A percentile compares a stretch with the other conserved stretches of the same genome.
These are phyloP conservation scores for Sphenostylis stenocarpa DNA, from an alignment of 306 rosid genomes.

Conservation along the genomic window DNA sequence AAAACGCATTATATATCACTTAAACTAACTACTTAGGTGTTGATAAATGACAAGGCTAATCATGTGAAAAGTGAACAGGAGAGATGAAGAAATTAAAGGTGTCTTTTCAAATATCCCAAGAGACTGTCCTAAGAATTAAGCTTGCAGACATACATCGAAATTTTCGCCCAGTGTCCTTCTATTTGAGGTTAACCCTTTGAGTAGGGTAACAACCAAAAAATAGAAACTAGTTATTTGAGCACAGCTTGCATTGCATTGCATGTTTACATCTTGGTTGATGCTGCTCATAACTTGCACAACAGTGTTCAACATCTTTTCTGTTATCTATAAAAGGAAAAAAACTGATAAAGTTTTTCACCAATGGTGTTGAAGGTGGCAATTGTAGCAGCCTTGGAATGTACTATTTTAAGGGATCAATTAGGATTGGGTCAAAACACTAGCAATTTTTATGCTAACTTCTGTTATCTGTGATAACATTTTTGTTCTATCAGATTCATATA, in stretches of 20 bases:
- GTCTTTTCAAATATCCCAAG: background rate
- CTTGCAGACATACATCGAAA: background rate
- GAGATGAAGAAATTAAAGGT: too few relatives aligned
- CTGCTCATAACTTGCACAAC: too few relatives aligned
- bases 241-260: background rate
- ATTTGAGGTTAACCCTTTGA: constrained; percentile 12
- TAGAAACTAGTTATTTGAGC: background rate
- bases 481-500: constrained; percentile 7
- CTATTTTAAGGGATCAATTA: constrained; percentile 17
- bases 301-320: background rate
- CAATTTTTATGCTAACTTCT: background rate
- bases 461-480: background rate
- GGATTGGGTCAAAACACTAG: background rate
- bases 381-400: background rate
- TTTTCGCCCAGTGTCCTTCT: background rate
- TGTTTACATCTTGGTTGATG: background rate
- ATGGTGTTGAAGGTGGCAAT: background rate
- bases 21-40: too few relatives aligned
- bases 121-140: background rate
- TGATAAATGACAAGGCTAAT: too few relatives aligned
- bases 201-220: background rate
- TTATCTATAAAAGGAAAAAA: background rate
- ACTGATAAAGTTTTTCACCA: background rate
- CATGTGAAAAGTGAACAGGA: too few relatives aligned
- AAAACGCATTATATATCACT: too few relatives aligned